Evolutionary conservation across 768 basidiomycete species (phyloP).

Genomic region (Galerina sulciceps): DNA sequence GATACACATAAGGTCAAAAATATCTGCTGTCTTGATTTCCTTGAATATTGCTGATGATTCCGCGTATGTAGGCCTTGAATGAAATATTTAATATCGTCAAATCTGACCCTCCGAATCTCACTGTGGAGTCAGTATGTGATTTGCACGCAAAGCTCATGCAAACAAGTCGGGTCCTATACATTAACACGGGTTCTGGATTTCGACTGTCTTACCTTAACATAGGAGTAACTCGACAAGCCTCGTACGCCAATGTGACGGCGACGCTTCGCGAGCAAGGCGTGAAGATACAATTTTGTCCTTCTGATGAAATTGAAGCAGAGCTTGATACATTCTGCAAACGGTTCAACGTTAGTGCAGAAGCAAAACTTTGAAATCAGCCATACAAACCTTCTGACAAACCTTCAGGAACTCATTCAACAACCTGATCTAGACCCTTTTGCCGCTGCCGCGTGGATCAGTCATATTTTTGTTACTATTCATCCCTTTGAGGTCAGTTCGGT

Average conservation of each 20-base stretch:
- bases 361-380: too few relatives aligned
- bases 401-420: constrained; percentile 14
- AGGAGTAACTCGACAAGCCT: constrained; percentile 17
- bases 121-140: too few relatives aligned
- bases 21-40: not conserved
- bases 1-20: constrained; percentile 18
- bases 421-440: constrained; percentile 18
- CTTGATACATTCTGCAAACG: constrained; percentile 16
- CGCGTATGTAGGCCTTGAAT: constrained; percentile 11
- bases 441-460: constrained; percentile 22
- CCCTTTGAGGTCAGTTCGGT: constrained; percentile 20
- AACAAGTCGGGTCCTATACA: too few relatives aligned
- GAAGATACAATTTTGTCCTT: constrained; percentile 22
- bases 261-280: not conserved
- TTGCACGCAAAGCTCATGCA: too few relatives aligned
- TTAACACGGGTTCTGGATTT: not conserved
- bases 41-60: not conserved
- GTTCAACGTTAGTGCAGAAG: constrained; percentile 5
- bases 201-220: constrained; percentile 15
- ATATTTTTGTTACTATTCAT: constrained; percentile 20
- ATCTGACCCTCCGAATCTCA: too few relatives aligned
- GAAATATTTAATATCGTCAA: constrained; percentile 4
- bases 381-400: not conserved
- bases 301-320: constrained; percentile 15
- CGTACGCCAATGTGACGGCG: constrained; percentile 14